These are phyloP conservation scores for Euphorbia lathyris DNA, from an alignment of 345 rosid genomes.

Conservation along the genomic window DNA sequence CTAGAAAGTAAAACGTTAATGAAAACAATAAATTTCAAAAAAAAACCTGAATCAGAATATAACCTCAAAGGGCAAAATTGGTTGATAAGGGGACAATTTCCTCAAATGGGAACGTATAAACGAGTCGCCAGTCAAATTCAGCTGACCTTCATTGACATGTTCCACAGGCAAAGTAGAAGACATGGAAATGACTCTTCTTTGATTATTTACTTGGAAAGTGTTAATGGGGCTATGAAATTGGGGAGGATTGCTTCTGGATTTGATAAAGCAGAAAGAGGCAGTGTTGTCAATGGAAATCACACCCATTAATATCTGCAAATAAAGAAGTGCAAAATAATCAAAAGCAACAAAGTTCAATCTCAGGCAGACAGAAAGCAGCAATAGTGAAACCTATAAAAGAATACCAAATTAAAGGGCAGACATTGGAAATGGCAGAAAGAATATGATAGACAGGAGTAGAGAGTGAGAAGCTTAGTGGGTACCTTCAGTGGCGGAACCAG, in stretches of 20 bases:
- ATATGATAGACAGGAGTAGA: no score
- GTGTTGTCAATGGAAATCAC: slow-evolving; percentile 39
- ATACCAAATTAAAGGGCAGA: no score
- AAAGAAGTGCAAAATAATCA: no score
- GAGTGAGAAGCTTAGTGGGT: no score
- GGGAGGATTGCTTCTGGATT: slow-evolving; percentile 22
- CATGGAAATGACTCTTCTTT: slow-evolving; percentile 37
- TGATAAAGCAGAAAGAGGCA: slow-evolving; percentile 35
- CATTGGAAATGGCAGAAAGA: no score
- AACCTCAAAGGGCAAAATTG: slow-evolving; percentile 96
- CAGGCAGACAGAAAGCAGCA: no score
- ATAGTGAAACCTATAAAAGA: no score
- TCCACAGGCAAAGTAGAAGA: slow-evolving; percentile 44
- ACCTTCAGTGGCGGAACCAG: no score
- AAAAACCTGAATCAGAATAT: not conserved
- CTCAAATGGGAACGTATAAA: slow-evolving; percentile 84
- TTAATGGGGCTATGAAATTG: slow-evolving; percentile 25
- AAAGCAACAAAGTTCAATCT: no score
- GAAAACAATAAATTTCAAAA: not conserved
- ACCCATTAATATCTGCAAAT: slow-evolving; percentile 40
- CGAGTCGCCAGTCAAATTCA: slow-evolving; percentile 55
- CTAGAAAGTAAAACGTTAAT: not conserved
- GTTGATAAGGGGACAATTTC: slow-evolving; percentile 72
- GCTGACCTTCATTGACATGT: slow-evolving; percentile 38
- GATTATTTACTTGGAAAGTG: slow-evolving; percentile 28